Base-by-base conservation (phyloP, 768 basidiomycete genomes). In the Daedaleopsis nitida region DNA sequence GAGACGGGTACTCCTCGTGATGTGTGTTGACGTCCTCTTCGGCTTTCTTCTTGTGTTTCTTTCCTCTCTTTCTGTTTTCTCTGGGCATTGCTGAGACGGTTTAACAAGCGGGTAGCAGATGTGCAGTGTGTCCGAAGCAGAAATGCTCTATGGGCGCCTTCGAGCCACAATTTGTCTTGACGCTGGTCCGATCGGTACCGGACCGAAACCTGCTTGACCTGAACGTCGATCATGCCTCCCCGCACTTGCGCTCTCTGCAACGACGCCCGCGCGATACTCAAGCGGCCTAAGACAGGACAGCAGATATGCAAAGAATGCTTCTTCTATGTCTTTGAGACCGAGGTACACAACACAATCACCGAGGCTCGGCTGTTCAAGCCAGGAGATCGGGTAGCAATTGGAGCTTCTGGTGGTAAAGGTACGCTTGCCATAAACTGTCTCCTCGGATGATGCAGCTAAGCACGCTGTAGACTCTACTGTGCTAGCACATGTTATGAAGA, bases 391-490 rank as follows among this genome's bases (percentile, higher is more conserved):
- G 94, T 99, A 42, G 97, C 97, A 24, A 98, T 99, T 60, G 97
- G 97, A 35, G 97, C 97, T 55, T 97, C 94, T 55, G 97, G 97
- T 49, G 97, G 97, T 48, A 99, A 99, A 84, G 96, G 96, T 93
- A 48, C 55, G 80, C 67, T 9, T 50, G 17, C 16, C n/a, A n/a
- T n/a, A n/a, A n/a, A 17, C 14, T 32, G 2, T 24, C 5, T 52
- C 14, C 35, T 19, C 7, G 17, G 19, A 37, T 16, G 5, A 14
- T 49, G 9, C 55, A 7, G 34, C n/a, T 34, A 13, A 59, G 37
- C 5, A 5, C 45, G 10, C 17, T 14, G 38, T 68, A 98, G 97
- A 99, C 74, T 98, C 96, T 9, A 99, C 97, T 12, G 97, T 99
- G 16, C 82, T 99, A 44, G 97, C 97, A 13, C 88, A 98, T 82